Base-by-base conservation (phyloP, 2,329 filamentous ascomycete genomes). In the Paecilomyces dactylethromorphus region DNA sequence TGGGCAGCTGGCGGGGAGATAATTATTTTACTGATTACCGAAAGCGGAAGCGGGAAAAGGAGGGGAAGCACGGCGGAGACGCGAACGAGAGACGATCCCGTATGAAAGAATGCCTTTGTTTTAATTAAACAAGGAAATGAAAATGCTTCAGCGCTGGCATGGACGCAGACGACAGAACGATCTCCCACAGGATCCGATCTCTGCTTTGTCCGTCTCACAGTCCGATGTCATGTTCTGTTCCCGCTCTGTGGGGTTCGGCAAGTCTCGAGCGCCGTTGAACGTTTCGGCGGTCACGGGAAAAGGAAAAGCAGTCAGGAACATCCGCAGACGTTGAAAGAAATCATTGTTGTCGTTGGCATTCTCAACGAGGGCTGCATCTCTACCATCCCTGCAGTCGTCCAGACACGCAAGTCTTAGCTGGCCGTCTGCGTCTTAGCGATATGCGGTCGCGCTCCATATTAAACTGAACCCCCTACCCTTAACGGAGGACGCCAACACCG, bases 241-340 rank as follows among this genome's bases (percentile, higher is more conserved):
- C 15, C 39, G 39, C 39, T 6, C 7, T 45, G 39, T 45, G 39
- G 39, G 35, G 39, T 6, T 45, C 18, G n/a, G 15, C 4, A n/a
- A 18, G 15, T 45, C 39, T 45, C 39, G 3, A 45, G 39, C 39
- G 39, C 15, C 35, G 35, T 45, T 18, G 15, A n/a, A 45, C 39
- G n/a, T 56, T 68, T 64, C 33, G 62, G 62, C 63, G 63, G 65
- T 68, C 66, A 68, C 66, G 65, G 64, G 65, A 58, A 58, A 39
- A 12, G 31, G 24, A 35, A 31, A 4, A 13, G 8, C 12, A 18
- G 4, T 22, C 49, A 52, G 49, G 49, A 26, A 52, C 49, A 13
- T 2, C 49, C 49, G 49, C 26, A 24, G 21, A 29, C 21, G 21
- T 24, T 24, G 22, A 52, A 52, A n/a, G 50, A 29, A 26, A 29